phyloP scores from a whole-genome alignment of 306 rosid species.

The Malus orientalis region DNA sequence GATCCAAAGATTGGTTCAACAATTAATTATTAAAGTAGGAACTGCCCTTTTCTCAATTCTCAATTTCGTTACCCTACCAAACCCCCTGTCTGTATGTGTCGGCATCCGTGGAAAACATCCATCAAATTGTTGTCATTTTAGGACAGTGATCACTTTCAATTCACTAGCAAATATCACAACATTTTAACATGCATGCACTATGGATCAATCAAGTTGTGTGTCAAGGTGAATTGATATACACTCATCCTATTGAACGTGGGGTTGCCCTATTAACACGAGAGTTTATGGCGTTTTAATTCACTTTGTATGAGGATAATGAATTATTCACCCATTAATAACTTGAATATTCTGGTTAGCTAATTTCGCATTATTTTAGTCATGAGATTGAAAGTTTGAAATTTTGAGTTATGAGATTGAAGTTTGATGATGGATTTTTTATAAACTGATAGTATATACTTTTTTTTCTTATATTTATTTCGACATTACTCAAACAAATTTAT shows the following conservation, averaged over 20 bases:
- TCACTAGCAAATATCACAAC: background rate
- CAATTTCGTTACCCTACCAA: slow-evolving; percentile 5
- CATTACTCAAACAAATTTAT: too few species aligned
- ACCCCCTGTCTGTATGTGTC: background rate
- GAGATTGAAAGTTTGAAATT: too few species aligned
- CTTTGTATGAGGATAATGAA: background rate
- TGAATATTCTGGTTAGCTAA: too few species aligned
- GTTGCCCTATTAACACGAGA: background rate
- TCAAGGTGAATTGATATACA: too few species aligned
- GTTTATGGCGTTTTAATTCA: too few species aligned
- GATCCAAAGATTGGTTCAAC: slow-evolving; percentile 10
- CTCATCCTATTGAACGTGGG: background rate
- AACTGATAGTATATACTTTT: too few species aligned
- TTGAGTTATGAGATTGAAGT: too few species aligned
- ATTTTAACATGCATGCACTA: background rate
- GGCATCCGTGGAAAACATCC: slow-evolving; percentile 5
- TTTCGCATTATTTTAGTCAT: too few species aligned
- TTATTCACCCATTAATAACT: too few species aligned
- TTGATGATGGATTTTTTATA: too few species aligned
- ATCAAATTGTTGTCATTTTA: background rate
- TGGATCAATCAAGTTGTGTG: background rate
- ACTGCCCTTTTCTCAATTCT: slow-evolving; percentile 5
- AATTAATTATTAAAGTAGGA: slow-evolving; percentile 11
- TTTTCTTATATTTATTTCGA: too few species aligned
- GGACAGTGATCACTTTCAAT: background rate